Evolutionary conservation across 2,329 filamentous ascomycete genomes (phyloP).

Genomic region (Onygenales sp.): DNA sequence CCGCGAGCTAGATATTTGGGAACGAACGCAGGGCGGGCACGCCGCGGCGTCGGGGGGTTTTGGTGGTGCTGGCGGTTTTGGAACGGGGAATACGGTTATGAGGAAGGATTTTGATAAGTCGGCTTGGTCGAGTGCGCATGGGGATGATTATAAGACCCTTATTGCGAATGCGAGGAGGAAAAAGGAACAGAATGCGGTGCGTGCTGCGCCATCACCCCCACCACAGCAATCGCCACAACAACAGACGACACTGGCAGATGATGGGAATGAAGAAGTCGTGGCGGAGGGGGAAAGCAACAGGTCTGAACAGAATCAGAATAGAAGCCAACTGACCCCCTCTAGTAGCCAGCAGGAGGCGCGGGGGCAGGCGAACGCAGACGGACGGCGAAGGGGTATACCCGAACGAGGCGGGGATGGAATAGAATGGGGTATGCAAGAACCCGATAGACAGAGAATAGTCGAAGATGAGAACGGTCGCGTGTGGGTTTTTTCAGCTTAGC

Average conservation of each 20-base stretch:
- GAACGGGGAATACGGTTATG: slow-evolving; percentile 47
- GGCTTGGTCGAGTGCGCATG: slow-evolving; percentile 66
- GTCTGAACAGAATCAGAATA: neutral
- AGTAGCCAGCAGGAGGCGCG: neutral
- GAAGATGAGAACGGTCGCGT: neutral
- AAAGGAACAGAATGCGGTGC: slow-evolving; percentile 11
- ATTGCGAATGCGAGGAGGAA: slow-evolving; percentile 64
- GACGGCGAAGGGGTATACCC: neutral
- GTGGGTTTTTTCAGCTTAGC: neutral
- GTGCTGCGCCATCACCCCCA: neutral
- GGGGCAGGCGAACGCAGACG: neutral
- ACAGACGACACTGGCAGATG: slow-evolving; percentile 5
- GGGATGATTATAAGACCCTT: slow-evolving; percentile 64
- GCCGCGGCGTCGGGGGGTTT: slow-evolving; percentile 4
- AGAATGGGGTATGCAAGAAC: slow-evolving; percentile 42
- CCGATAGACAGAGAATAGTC: neutral
- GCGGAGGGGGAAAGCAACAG: neutral
- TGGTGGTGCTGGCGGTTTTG: slow-evolving; percentile 2
- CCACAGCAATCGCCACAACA: no score
- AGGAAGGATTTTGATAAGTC: slow-evolving; percentile 80
- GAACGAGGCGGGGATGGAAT: slow-evolving; percentile 23
- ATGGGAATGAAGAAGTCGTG: neutral
- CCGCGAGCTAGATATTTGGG: slow-evolving; percentile 76
- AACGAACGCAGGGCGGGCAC: slow-evolving; percentile 64
- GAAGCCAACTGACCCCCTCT: neutral